phyloP scores from a whole-genome alignment of 176 grass and related monocot species.

The Poa annua region DNA sequence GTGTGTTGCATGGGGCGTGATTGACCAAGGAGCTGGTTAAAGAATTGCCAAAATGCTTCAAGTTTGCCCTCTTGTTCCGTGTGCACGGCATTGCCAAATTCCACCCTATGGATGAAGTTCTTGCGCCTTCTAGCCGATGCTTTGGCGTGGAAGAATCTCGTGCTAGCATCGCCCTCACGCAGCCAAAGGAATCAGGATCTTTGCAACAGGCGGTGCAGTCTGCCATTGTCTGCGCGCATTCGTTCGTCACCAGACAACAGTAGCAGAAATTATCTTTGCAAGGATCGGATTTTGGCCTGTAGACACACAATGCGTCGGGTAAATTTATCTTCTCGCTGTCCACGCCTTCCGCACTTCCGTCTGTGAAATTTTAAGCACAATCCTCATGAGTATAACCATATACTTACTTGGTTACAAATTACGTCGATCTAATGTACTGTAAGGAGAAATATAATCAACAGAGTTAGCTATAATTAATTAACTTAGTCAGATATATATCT shows the following conservation, averaged over 20 bases:
- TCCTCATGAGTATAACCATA: no score
- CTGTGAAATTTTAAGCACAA: background rate
- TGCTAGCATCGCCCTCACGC: no score
- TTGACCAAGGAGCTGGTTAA: no score
- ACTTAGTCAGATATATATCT: background rate
- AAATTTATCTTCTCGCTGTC: background rate
- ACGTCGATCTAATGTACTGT: no score
- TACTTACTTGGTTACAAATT: no score
- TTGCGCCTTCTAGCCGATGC: no score
- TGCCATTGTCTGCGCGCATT: background rate
- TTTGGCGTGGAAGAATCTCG: no score
- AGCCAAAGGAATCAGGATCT: background rate
- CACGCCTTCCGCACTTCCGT: background rate
- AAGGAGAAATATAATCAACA: background rate
- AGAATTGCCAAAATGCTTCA: no score
- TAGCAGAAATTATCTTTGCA: background rate
- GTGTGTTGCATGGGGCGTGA: no score
- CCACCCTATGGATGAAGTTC: no score
- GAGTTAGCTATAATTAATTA: background rate
- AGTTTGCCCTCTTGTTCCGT: no score
- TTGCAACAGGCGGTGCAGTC: background rate
- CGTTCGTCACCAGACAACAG: background rate
- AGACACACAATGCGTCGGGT: background rate
- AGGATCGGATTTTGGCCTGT: background rate
- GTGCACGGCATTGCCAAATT: no score